These are phyloP conservation scores for Trichoderma gracile DNA, from an alignment of 2,329 filamentous ascomycete species.

Conservation along the genomic window DNA sequence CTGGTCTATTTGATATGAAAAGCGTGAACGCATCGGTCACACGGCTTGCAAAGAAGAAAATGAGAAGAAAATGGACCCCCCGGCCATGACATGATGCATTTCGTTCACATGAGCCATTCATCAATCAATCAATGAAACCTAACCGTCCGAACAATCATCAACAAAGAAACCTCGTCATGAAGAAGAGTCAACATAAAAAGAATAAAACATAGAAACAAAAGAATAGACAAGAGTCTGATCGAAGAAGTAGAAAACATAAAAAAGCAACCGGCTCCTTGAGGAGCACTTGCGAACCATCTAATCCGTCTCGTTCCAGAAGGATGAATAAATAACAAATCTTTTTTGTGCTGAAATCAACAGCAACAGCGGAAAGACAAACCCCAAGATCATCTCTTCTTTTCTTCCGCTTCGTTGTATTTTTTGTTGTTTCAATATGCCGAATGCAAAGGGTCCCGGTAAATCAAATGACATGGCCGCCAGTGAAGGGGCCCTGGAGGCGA, in stretches of 20 bases:
- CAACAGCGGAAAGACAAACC: not conserved
- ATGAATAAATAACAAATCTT: slow-evolving; percentile 5
- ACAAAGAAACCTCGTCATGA: not conserved
- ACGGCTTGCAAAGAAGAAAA: not conserved
- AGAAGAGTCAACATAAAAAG: too few species aligned
- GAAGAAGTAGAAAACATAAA: too few species aligned
- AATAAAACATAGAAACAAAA: too few species aligned
- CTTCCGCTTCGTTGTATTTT: not conserved
- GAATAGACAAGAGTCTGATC: too few species aligned
- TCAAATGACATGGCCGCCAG: slow-evolving; percentile 17
- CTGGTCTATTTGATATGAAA: slow-evolving; percentile 6
- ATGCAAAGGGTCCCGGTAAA: not conserved
- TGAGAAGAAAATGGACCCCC: not conserved
- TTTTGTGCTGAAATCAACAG: too few species aligned
- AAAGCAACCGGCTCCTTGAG: slow-evolving; percentile 27
- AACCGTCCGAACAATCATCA: not conserved
- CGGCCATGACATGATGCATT: not conserved
- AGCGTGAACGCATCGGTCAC: not conserved
- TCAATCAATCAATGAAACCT: not conserved
- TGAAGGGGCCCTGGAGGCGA: not conserved
- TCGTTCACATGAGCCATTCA: not conserved
- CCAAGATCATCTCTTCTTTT: not conserved
- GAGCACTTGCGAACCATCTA: slow-evolving; percentile 29
- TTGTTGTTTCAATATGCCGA: not conserved
- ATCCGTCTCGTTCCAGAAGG: slow-evolving; percentile 24